phyloP scores from a whole-genome alignment of 2,329 filamentous ascomycete genomes.

The Exserohilum turcica region DNA sequence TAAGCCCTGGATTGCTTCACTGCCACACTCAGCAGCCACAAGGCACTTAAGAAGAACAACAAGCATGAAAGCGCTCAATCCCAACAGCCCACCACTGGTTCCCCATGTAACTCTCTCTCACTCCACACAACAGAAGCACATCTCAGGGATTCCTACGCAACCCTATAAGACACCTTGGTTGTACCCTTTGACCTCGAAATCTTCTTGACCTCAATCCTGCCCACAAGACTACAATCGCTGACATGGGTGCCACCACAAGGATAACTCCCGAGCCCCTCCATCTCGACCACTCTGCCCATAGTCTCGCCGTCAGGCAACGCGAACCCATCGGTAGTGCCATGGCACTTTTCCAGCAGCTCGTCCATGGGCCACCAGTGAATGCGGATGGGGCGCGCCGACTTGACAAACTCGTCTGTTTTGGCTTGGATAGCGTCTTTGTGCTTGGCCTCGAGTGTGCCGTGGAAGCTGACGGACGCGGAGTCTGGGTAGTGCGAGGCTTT shows the following conservation, averaged over 20 bases:
- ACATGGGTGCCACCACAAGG: conserved; percentile 80
- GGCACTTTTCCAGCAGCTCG: conserved; percentile 56
- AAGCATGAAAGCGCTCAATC: too few species aligned
- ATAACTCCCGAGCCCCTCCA: conserved; percentile 71
- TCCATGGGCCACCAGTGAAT: conserved; percentile 71
- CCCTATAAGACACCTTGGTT: conserved; percentile 60
- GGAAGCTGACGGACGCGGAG: conserved; percentile 69
- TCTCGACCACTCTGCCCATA: conserved; percentile 65
- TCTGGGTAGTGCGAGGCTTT: conserved; percentile 76
- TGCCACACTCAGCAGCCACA: too few species aligned
- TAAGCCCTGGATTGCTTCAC: too few species aligned
- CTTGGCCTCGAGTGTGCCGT: conserved; percentile 66
- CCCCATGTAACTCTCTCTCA: too few species aligned
- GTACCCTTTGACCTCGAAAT: conserved; percentile 68
- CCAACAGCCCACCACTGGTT: too few species aligned
- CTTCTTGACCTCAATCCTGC: conserved; percentile 68
- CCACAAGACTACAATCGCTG: conserved; percentile 61
- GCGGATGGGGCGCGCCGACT: conserved; percentile 46
- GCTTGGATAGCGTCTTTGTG: conserved; percentile 59
- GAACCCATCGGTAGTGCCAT: conserved; percentile 46
- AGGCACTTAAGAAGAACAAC: too few species aligned
- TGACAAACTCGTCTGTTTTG: conserved; percentile 64
- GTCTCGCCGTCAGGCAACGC: conserved; percentile 41
- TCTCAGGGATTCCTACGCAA: conserved; percentile 5
- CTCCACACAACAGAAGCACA: background rate